Base-by-base conservation (phyloP, 805 yeast species). In the Saturnispora gosingensis region DNA sequence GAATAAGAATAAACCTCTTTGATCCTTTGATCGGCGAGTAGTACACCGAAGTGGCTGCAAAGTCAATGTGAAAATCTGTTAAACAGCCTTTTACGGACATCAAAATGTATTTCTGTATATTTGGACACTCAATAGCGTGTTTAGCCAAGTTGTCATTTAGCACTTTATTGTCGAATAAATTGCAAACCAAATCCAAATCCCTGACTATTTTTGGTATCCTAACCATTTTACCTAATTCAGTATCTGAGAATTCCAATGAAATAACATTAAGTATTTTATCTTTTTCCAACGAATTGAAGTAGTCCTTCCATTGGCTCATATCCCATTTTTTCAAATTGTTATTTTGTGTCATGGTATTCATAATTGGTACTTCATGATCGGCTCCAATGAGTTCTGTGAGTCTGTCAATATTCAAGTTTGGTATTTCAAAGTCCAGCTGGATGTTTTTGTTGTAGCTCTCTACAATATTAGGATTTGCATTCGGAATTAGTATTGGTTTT, bases 31-130 rank as follows among this genome's bases (percentile, higher is more conserved):
- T 67, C 3, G 89, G 81, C 2, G 91, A 87, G 66, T 89, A 89
- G 63, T 87, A 89, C 5, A 89, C 97, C 1, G 93, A 85, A 0
- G 96, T 86, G 0, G 96, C 97, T 2, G 95, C 93, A 65, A 89
- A 89, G 65, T 89, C 97, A 43, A 89, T 72, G 65, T 89, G 97
- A 67, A 88, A 89, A 63, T 89, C 97, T 0, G 97, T 89, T 63
- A 78, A 89, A 2, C 93, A 81, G 54, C 83, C 79, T 25, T 74
- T 70, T 2, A 87, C 95, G 0, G 95, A 85, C 95, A 89, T 89
- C 40, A 89, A 71, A 55, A 95, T 83, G 63, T 89, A 89, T 50
- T 82, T 79, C 20, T 88, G 80, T 2, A 84, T 85, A 55, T 80
- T 75, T 1, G 88, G 85, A n/a, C 54, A 53, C 24, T 66, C 67